Evolutionary conservation across 768 basidiomycete genomes (phyloP), one percentile per base, ranked within the genome.

Genomic region (Solioccasus polychromus): DNA sequence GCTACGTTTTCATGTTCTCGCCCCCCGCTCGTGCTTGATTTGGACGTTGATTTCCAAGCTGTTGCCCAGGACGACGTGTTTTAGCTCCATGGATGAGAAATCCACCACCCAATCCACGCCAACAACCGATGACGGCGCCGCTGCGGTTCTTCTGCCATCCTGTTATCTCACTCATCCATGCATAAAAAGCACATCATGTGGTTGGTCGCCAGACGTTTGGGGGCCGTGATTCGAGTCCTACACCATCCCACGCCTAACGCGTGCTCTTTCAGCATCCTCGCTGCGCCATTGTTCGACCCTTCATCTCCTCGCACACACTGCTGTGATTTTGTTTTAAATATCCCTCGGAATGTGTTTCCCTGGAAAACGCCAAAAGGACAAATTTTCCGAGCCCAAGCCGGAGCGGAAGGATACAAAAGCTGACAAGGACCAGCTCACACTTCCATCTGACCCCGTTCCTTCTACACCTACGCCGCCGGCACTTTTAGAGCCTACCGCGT

Each of bases 271-370:
- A 28, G 39, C 24, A 20, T 35, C 20, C 2, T 39, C 20, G 26
- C 15, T 10, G 18, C 35, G n/a, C n/a, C n/a, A n/a, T 35, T 37
- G 24, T 31, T 24, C 32, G 17, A 9, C 24, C 23, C 22, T 15
- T 42, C 44, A 46, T 49, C 43, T 42, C 54, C 5, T 26, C 48
- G 41, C 48, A 47, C 45, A 18, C 42, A 44, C 47, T 18, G 15
- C 18, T 37, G 39, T 35, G 19, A 4, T 19, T 23, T 14, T 29
- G 41, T 28, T 39, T 48, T 20, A 31, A 48, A 18, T 24, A 35
- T 30, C 39, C n/a, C 26, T 37, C 34, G 45, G 35, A 44, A 71
- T 73, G 69, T 71, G 70, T 51, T 69, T 71, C 53, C 67, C 69
- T 39, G 63, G 67, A 19, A 73, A 61, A 31, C 54, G 62, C 4